A percentile compares a stretch with the other conserved stretches of the same genome.
Conservation (phyloP, 352 stramenopile species). For the Pythium volutum region DNA sequence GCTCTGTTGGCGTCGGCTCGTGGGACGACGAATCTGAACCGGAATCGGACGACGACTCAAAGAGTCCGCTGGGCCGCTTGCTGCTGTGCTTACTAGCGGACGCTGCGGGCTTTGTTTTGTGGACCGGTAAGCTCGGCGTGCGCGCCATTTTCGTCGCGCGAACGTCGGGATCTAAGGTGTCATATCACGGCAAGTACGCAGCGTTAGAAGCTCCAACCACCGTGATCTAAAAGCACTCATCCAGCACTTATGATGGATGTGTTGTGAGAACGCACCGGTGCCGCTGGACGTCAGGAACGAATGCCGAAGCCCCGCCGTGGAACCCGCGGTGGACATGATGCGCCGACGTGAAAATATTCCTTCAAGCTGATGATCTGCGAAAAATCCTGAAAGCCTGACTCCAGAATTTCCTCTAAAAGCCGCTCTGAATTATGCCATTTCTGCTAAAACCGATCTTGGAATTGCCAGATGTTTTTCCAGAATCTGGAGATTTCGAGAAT, state of each 20-base stretch:
- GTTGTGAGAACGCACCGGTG: constrained; percentile 1
- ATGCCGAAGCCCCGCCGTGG: constrained; percentile 21
- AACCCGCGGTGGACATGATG: constrained; percentile 18
- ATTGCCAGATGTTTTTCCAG: neutral
- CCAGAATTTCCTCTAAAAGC: constrained; percentile 12
- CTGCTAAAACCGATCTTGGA: constrained; percentile 8
- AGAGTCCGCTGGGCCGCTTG: constrained; percentile 23
- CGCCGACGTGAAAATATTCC: neutral
- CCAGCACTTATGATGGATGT: neutral
- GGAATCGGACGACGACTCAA: constrained; percentile 29
- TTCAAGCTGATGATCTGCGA: constrained; percentile 20
- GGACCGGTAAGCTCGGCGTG: constrained; percentile 21
- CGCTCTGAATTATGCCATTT: constrained; percentile 13
- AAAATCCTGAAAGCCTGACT: constrained; percentile 13
- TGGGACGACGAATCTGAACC: constrained; percentile 18
- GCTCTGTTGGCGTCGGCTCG: constrained; percentile 12
- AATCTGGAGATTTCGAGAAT: neutral
- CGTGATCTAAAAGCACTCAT: neutral
- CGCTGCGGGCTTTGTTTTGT: constrained; percentile 2
- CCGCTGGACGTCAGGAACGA: constrained; percentile 17
- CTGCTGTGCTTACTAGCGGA: neutral
- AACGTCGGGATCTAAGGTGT: constrained; percentile 5
- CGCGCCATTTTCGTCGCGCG: constrained; percentile 16
- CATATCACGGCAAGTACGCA: neutral
- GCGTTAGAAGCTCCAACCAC: neutral